These are phyloP conservation scores for Cryphonectria japonica DNA, from an alignment of 2,329 filamentous ascomycete species.

Conservation along the genomic window DNA sequence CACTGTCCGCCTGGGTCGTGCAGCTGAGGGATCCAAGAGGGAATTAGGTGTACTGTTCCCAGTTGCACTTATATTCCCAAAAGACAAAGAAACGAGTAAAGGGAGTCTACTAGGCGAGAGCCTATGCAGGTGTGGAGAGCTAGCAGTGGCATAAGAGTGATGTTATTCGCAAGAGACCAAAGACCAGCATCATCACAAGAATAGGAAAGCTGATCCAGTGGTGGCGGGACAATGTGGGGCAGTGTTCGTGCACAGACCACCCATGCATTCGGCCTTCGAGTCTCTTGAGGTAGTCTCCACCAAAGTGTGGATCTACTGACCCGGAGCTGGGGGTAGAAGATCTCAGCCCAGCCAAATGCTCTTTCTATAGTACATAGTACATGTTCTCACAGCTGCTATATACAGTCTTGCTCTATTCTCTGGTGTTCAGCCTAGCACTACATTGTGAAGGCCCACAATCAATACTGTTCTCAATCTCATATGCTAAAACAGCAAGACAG, in stretches of 20 bases:
- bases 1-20: not conserved
- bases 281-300: not conserved
- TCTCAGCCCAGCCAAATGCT: no score
- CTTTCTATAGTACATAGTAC: no score
- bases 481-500: no score
- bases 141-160: constrained; percentile 2
- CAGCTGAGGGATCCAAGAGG: not conserved
- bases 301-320: not conserved
- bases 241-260: constrained; percentile 1
- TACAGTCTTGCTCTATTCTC: no score
- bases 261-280: not conserved
- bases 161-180: not conserved
- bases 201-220: not conserved
- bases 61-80: constrained; percentile 5
- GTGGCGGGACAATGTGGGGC: constrained; percentile 8
- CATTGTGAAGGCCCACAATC: no score
- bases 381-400: no score
- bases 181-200: constrained; percentile 9
- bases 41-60: not conserved
- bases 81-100: not conserved
- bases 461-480: no score
- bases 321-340: no score
- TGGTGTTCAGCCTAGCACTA: no score
- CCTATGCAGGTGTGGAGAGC: not conserved
- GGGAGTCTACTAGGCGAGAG: constrained; percentile 1